Evolutionary conservation across 345 rosid species (phyloP).

Genomic region (Clausena lansium): DNA sequence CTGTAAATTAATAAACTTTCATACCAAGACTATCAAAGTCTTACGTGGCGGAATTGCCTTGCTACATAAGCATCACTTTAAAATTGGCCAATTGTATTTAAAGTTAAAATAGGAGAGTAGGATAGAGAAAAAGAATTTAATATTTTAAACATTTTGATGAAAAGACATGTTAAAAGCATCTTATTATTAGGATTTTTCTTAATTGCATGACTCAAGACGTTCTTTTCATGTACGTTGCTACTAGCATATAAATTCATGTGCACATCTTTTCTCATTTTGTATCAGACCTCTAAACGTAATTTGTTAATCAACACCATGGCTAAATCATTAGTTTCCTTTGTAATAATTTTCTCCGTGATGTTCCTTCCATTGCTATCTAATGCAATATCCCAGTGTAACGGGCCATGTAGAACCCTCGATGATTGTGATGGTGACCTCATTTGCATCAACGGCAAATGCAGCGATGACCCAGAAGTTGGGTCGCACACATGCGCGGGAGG

Average conservation of each 20-base stretch:
- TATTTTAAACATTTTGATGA: too few relatives aligned
- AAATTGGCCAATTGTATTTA: too few relatives aligned
- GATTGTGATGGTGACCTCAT: slow-evolving; percentile 40
- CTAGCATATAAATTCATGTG: not conserved
- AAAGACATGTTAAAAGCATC: not conserved
- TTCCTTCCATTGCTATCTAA: slow-evolving; percentile 2
- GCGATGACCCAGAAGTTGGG: slow-evolving; percentile 37
- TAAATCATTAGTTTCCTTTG: not conserved
- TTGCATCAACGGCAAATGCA: slow-evolving; percentile 37
- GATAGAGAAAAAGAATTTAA: not conserved
- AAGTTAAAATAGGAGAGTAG: not conserved
- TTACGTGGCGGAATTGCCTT: not conserved
- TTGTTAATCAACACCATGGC: not conserved
- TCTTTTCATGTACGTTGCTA: not conserved
- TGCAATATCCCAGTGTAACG: slow-evolving; percentile 39
- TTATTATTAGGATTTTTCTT: not conserved
- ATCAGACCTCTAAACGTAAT: not conserved
- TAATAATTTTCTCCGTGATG: not conserved
- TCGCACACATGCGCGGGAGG: slow-evolving; percentile 22
- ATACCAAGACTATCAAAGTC: too few relatives aligned
- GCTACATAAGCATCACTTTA: not conserved
- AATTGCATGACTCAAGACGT: not conserved
- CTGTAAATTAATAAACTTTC: too few relatives aligned
- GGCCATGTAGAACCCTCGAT: slow-evolving; percentile 28
- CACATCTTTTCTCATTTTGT: not conserved